Evolutionary conservation across 768 basidiomycete genomes (phyloP).

Genomic region (Mrakia blollopis): DNA sequence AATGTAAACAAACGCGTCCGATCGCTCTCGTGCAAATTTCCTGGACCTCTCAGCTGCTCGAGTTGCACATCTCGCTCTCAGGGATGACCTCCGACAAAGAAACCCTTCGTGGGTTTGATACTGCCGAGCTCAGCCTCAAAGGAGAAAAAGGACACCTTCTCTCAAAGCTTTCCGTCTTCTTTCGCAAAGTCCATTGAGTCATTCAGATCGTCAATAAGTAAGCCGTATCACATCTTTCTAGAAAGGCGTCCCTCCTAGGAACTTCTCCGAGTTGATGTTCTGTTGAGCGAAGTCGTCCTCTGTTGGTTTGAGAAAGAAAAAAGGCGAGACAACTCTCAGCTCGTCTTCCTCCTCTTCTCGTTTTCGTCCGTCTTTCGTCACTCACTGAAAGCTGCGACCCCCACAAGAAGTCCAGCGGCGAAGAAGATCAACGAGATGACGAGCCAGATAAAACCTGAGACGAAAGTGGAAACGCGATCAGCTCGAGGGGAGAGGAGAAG

Average conservation of each 20-base stretch:
- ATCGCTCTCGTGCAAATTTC: no score
- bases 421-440: conserved; percentile 70
- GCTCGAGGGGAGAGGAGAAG: conserved; percentile 26
- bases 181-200: neutral
- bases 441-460: conserved; percentile 80
- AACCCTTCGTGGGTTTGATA: no score
- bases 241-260: conserved; percentile 21
- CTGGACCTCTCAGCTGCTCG: no score
- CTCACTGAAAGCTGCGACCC: conserved; percentile 73
- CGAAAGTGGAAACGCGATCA: neutral
- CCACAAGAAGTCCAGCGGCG: conserved; percentile 67
- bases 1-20: no score
- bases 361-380: neutral
- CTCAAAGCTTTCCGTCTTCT: no score
- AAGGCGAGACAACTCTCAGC: no score
- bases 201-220: neutral
- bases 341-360: neutral
- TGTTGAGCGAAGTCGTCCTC: conserved; percentile 16
- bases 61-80: no score
- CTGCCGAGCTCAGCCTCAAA: no score
- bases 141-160: no score
- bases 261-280: conserved; percentile 12
- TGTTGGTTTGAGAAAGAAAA: neutral
- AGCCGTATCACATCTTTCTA: neutral
- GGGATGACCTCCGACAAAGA: no score